A percentile compares a stretch with the other conserved stretches of the same genome.
These are phyloP conservation scores for Coniella vitis DNA, from an alignment of 2,329 filamentous ascomycete genomes.

Conservation along the genomic window DNA sequence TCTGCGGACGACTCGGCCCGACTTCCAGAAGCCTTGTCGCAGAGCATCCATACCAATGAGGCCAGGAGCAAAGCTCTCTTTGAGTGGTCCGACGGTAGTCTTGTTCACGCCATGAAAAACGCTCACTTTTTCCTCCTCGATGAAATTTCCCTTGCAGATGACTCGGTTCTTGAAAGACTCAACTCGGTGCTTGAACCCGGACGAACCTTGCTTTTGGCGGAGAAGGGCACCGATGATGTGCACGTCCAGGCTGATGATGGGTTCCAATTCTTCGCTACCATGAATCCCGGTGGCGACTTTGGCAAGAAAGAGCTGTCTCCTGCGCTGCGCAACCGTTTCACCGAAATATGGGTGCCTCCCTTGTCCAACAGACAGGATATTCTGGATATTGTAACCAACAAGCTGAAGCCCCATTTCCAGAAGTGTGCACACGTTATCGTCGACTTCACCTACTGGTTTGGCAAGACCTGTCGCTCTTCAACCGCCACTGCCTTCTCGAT, in stretches of 20 bases:
- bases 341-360: constrained; percentile 95
- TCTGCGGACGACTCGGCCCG: constrained; percentile 33
- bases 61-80: constrained; percentile 78
- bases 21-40: constrained; percentile 41
- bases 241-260: constrained; percentile 67
- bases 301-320: constrained; percentile 96
- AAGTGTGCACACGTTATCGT: constrained; percentile 65
- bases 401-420: constrained; percentile 53
- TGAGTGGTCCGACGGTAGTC: constrained; percentile 90
- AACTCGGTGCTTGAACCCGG: constrained; percentile 94
- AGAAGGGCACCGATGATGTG: constrained; percentile 83
- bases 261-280: constrained; percentile 96
- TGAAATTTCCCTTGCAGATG: constrained; percentile 95
- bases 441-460: constrained; percentile 90
- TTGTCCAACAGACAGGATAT: constrained; percentile 81
- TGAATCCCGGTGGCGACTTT: constrained; percentile 98
- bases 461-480: constrained; percentile 68
- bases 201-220: constrained; percentile 79
- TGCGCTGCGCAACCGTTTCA: constrained; percentile 91
- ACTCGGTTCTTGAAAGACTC: constrained; percentile 90
- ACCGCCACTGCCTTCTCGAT: constrained; percentile 77
- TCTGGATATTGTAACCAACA: constrained; percentile 74
- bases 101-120: constrained; percentile 87
- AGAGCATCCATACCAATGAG: constrained; percentile 40
- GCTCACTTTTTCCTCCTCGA: constrained; percentile 91